Base-by-base conservation (phyloP, 192 early-diverging fungal species). In the Glomus cerebriforme region DNA sequence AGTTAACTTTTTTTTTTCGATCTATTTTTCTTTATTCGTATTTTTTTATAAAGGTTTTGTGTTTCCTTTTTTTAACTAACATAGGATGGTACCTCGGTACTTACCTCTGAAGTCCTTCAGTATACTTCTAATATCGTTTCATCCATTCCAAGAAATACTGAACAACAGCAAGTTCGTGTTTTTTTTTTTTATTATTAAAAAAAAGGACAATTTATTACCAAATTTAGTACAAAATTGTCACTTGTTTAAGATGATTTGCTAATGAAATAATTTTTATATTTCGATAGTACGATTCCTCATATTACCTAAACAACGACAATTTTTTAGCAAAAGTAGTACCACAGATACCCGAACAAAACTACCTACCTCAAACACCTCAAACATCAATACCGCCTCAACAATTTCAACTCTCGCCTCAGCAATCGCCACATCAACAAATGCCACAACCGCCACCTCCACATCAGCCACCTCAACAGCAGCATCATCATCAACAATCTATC, bases 281-380 rank as follows among this genome's bases (percentile, higher is more conserved):
- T 17, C 8, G 58, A 75, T 63, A 75, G 73, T 75, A 75, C 73
- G 73, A 75, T 75, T 59, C n/a, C n/a, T n/a, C 73, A 60, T 62
- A 75, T 75, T 59, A 60, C 59, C 29, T 75, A 75, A 75, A 75
- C 17, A 7, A 43, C 35, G 32, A 26, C 17, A 31, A 75, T 75
- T 75, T 75, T 43, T 54, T 59, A 12, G 59, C 43, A 62, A 8
- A 22, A 62, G 8, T n/a, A n/a, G 60, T 27, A n/a, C 26, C 74
- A 60, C 59, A 29, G 15, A 0, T 54, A 64, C 24, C 73, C 17
- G 47, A 54, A 39, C 37, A 7, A 54, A 19, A 19, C 17, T 54
- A 54, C 13, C 17, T 15, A 54, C 13, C 17, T 19, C 47, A 19
- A 22, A 54, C 47, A 54, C 13, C 17, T 19, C 47, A 19, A 22